Evolutionary conservation across 257 asterid species (phyloP).

Genomic region (Fraxinus quadrangulata): DNA sequence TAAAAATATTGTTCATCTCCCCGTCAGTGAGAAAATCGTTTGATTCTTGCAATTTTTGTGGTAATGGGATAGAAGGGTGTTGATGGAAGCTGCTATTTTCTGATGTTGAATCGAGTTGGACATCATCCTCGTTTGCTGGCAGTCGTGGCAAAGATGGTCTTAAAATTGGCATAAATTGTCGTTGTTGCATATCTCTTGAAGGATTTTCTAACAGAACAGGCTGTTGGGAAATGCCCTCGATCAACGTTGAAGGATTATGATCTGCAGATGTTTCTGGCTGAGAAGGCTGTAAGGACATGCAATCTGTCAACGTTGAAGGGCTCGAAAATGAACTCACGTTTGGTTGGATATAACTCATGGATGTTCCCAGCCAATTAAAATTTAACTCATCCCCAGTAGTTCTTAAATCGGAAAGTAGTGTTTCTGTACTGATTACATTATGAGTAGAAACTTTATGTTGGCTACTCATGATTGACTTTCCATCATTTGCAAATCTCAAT

Average conservation of each 20-base stretch:
- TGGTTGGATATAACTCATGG: slow-evolving; percentile 5
- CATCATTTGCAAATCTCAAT: slow-evolving; percentile 46
- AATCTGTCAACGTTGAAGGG: slow-evolving; percentile 16
- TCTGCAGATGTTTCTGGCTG: neutral
- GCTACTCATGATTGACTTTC: slow-evolving; percentile 48
- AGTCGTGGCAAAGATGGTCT: too few relatives aligned
- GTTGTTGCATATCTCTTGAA: neutral
- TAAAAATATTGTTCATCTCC: neutral
- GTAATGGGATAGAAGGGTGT: neutral
- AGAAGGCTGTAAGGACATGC: neutral
- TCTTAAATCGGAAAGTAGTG: neutral
- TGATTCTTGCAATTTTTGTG: neutral
- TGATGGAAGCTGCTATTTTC: slow-evolving; percentile 1
- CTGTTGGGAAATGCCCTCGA: neutral
- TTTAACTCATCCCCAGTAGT: neutral
- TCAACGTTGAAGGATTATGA: neutral
- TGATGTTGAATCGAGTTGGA: neutral
- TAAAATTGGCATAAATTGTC: neutral
- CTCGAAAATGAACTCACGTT: slow-evolving; percentile 3
- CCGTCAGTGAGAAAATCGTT: neutral
- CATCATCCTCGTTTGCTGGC: too few relatives aligned
- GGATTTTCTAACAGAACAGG: neutral
- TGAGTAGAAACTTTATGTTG: slow-evolving; percentile 18
- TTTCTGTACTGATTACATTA: neutral
- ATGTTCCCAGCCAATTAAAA: neutral